Percentiles rank a stretch among this genome's conserved stretches.
Evolutionary conservation across 2,329 filamentous ascomycete species (phyloP).

Genomic region (Pseudogymnoascus sp.): DNA sequence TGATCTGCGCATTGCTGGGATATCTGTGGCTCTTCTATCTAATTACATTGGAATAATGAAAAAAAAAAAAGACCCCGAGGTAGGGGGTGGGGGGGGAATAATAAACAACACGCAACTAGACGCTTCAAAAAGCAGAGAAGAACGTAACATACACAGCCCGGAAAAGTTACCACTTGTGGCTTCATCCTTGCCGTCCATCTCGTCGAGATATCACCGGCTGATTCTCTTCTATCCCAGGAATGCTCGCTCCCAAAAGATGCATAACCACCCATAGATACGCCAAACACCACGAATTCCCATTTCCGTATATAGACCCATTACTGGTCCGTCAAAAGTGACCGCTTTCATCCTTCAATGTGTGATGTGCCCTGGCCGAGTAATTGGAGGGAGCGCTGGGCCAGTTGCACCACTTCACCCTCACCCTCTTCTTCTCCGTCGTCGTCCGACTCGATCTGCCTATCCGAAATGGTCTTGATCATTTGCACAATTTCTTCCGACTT

Average conservation of each 20-base stretch:
- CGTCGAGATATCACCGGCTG: conserved; percentile 13
- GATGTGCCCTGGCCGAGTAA: conserved; percentile 67
- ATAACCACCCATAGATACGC: conserved; percentile 26
- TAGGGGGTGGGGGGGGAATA: conserved; percentile 22
- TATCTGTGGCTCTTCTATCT: conserved; percentile 22
- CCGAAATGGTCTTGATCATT: conserved; percentile 86
- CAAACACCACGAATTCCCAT: conserved; percentile 30
- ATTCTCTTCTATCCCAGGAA: conserved; percentile 26
- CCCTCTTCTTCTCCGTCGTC: conserved; percentile 83
- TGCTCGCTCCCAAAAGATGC: conserved; percentile 28
- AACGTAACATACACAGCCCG: conserved; percentile 16
- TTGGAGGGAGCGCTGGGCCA: conserved; percentile 85
- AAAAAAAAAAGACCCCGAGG: conserved; percentile 11
- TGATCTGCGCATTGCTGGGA: conserved; percentile 9
- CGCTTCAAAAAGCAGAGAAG: conserved; percentile 19
- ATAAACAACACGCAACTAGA: conserved; percentile 23
- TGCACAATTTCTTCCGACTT: conserved; percentile 86
- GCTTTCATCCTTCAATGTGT: conserved; percentile 66
- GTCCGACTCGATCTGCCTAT: conserved; percentile 80
- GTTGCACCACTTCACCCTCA: conserved; percentile 83
- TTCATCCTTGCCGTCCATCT: conserved; percentile 14
- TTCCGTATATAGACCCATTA: conserved; percentile 23
- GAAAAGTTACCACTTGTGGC: conserved; percentile 15
- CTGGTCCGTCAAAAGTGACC: not conserved
- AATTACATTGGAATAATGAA: conserved; percentile 30